Evolutionary conservation across 2,329 filamentous ascomycete species (phyloP).

Genomic region (Coniochaeta sp.): DNA sequence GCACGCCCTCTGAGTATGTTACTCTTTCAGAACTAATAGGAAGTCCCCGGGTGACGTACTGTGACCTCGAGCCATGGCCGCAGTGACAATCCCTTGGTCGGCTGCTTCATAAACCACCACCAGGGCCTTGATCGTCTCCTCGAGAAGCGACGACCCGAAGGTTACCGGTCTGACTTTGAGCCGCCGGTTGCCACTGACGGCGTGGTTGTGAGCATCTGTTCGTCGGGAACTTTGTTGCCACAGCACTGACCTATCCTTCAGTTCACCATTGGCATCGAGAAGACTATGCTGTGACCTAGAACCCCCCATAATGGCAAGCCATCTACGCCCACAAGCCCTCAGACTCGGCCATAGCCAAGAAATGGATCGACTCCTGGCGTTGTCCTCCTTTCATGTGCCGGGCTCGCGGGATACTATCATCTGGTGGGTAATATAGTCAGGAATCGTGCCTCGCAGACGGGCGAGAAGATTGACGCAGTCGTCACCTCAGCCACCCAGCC

Average conservation of each 20-base stretch:
- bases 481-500: background rate
- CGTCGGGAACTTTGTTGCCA: background rate
- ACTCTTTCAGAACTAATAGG: background rate
- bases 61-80: background rate
- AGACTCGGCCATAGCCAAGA: background rate
- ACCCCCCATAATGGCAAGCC: background rate
- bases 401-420: background rate
- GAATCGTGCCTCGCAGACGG: background rate
- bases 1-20: background rate
- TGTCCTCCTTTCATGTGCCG: slow-evolving; percentile 2
- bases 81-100: too few relatives aligned
- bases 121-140: background rate
- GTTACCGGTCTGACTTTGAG: slow-evolving; percentile 2
- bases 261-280: too few relatives aligned
- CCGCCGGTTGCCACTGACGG: background rate
- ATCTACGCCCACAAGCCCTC: background rate
- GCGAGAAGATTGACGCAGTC: background rate
- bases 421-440: slow-evolving; percentile 1
- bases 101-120: background rate
- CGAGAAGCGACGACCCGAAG: background rate
- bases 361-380: slow-evolving; percentile 1
- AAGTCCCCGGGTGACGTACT: background rate
- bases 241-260: background rate
- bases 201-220: background rate
- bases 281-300: background rate